Base-by-base conservation (phyloP, 2,329 filamentous ascomycete genomes). In the Teratosphaeria destructans region DNA sequence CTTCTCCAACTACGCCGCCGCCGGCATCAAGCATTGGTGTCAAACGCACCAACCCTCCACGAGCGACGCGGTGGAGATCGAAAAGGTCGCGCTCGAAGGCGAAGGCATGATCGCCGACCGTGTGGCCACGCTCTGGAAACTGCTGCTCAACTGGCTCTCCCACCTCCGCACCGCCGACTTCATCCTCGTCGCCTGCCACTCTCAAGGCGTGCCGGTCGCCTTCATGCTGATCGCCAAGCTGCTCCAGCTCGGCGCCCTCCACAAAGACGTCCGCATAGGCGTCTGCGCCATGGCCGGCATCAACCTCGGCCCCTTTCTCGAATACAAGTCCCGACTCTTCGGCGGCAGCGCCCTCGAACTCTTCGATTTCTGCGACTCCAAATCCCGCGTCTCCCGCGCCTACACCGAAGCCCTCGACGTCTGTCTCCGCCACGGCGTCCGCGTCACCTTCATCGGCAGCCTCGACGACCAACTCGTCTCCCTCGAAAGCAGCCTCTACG, bases 381-480 rank as follows among this genome's bases (percentile, higher is more conserved):
- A 88, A 59, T 96, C 90, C 70, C 81, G 85, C 57, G 89, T 96
- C 12, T 93, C 90, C 0, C 86, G 87, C 68, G 84, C 89, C 65
- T 95, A 96, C 65, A 85, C 90, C 66, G 79, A 85, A 32, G 85
- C 91, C 0, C 76, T 97, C 3, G 85, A 88, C 68, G 82, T 83
- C 10, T 87, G 88, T 1, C 78, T 99, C 6, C 82, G 86, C 16
- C 87, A 90, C 67, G 91, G 92, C 12, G 89, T 89, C 14, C 84
- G 90, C 49, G 84, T 97, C 55, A 88, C 91, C 0, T 96, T 92
- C 71, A 82, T 95, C 61, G 93, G 93, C 58, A 96, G 92, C 73
- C 95, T 99, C 57, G 94, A 99, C 72, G 94, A 99, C 73, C 94
- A 99, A 73, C 80, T 99, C 2, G 92, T 99, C 14, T 93, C 92